Evolutionary conservation across 805 yeast species (phyloP), one percentile per base, ranked within the genome.

Genomic region (Ogataea pilisensis): DNA sequence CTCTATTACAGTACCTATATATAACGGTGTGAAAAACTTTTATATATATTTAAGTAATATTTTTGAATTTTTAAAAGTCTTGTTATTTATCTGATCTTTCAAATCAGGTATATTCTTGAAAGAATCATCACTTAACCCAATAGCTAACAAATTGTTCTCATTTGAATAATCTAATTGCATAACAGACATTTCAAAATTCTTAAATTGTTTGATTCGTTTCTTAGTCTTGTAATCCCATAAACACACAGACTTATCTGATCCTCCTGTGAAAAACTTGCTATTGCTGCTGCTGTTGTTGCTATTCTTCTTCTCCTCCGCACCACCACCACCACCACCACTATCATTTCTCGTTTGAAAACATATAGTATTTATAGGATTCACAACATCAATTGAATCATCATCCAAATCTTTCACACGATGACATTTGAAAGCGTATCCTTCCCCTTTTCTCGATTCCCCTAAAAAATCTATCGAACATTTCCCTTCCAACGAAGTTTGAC

Each of bases 381-480:
- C 52, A 17, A 57, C 45, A 29, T 53, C 58, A 11, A 41, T 39
- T 5, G 51, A 35, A n/a, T 44, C 42, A 20, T 48, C 59, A 9
- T 6, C 31, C 13, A 6, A 6, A 6, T 13, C 8, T 27, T 27
- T 27, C 11, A 19, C 5, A 25, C 95, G 63, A 59, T 88, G 96
- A 45, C 95, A 82, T 53, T 87, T 79, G 68, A 88, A 88, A 0
- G 95, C 91, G 58, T 81, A 89, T 41, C 78, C 74, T 46, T n/a
- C 44, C 21, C 22, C 41, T 35, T 14, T 42, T 67, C n/a, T n/a
- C n/a, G n/a, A n/a, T n/a, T n/a, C n/a, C n/a, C n/a, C n/a, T 63
- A 81, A 78, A 52, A 72, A 81, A 48, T 86, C 95, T 26, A 87
- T 72, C 0, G 89, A 81, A 1, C 83, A 88, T 21, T 93, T 66